These are phyloP conservation scores for Xylariaceae sp. DNA, from an alignment of 2,329 filamentous ascomycete genomes.

Conservation along the genomic window DNA sequence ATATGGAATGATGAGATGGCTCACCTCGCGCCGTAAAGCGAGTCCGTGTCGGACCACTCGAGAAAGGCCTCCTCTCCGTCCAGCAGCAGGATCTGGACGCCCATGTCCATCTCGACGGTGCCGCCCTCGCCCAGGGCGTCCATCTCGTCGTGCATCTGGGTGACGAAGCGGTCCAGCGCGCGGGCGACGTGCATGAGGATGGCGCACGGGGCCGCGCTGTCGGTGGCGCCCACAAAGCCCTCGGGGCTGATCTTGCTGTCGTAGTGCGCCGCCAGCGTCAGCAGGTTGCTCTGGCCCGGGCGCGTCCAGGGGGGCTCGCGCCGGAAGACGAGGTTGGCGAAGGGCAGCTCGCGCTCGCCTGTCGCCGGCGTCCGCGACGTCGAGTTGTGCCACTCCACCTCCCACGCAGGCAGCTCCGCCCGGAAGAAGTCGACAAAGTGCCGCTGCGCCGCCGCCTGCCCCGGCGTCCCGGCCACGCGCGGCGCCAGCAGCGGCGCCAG, in stretches of 20 bases:
- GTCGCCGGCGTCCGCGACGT: constrained; percentile 62
- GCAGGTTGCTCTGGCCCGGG: constrained; percentile 60
- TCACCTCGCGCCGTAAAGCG: constrained; percentile 67
- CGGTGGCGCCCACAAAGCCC: constrained; percentile 77
- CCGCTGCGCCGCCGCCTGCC: constrained; percentile 56
- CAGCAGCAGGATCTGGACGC: constrained; percentile 70
- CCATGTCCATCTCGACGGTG: constrained; percentile 57
- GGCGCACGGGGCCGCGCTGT: constrained; percentile 77
- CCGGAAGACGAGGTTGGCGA: constrained; percentile 68
- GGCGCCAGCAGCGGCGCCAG: constrained; percentile 70
- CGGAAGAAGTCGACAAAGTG: constrained; percentile 69
- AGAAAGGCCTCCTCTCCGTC: constrained; percentile 80
- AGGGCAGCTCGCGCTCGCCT: constrained; percentile 56
- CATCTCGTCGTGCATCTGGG: constrained; percentile 67
- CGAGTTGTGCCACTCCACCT: constrained; percentile 65
- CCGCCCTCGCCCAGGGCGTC: constrained; percentile 43
- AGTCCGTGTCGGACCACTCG: constrained; percentile 64
- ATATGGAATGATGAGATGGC: too few relatives aligned
- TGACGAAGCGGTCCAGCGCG: constrained; percentile 63
- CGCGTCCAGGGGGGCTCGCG: constrained; percentile 71
- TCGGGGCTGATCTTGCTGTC: constrained; percentile 66
- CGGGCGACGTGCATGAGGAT: constrained; percentile 73
- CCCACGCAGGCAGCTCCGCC: constrained; percentile 61
- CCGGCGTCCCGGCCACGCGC: constrained; percentile 66
- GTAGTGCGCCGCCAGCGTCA: constrained; percentile 79